Base-by-base conservation (phyloP, 345 rosid species). In the Draba incana region DNA sequence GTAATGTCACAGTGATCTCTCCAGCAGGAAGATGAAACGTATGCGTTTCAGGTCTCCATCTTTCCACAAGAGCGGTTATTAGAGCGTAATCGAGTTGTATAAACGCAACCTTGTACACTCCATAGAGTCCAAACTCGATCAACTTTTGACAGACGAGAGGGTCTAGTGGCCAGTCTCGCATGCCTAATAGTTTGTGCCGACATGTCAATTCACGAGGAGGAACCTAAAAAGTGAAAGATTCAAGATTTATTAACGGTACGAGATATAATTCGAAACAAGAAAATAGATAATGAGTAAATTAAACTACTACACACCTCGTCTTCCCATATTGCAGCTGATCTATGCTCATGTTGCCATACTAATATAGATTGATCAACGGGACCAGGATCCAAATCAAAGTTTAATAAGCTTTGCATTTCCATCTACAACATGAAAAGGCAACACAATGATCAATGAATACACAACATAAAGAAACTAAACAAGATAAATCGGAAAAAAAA, bases 21-120 rank as follows among this genome's bases (percentile, higher is more conserved):
- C 96, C 96, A 57, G 81, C 92, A 41, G 79, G 80, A 57, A 86
- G 81, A 79, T 86, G 90, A 67, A 86, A 89, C 3, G 87, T 85
- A 62, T 86, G 85, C 6, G 92, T 86, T 68, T 86, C 96, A 49
- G 79, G 82, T 71, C 96, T 84, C 92, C 96, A 88, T 68, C 96
- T 82, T 82, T 88, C 96, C n/a, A 85, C 90, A 16, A 86, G 46
- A 24, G 90, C 96, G 44, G 96, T 86, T 54, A 88, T 84, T 10
- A 88, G 82, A 8, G 85, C 85, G 60, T 83, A 86, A 55, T 88
- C 90, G 41, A 86, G 70, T 68, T 81, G 81, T 59, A 86, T 81
- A 75, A 88, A 86, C 16, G 92, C 96, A 66, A 88, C 88, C 80
- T 77, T 82, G 74, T 88, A 85, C 30, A 86, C 92, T 76, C 79